Base-by-base conservation (phyloP, 345 rosid genomes). In the Pistacia vera region DNA sequence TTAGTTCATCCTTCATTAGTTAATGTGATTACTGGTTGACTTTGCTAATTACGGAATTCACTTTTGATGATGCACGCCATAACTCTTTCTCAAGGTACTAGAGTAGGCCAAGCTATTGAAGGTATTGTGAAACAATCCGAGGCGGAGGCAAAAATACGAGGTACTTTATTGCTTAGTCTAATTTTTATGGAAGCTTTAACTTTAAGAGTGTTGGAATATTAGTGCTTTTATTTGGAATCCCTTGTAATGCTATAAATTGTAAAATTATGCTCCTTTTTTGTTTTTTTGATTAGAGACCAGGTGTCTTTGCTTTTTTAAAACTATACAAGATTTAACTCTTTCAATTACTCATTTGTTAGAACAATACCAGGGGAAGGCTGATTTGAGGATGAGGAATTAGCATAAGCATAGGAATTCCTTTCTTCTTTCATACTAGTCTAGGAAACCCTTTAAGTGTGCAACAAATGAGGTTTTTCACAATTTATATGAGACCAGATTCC, bases 191-290 rank as follows among this genome's bases (percentile, higher is more conserved):
- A 70, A 70, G 58, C 44, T 69, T 68, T 68, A 68, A 68, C 36
- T 38, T 58, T 75, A 58, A 59, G 49, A 25, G 2, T 58, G 18
- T 54, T 72, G 25, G 11, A 59, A 20, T 0, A 59, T 72, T 60
- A 12, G 4, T 66, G 28, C 61, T 73, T 44, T 59, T 72, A 72
- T 72, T 72, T 72, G 56, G 3, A 72, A 72, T 60, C 55, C 17
- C 18, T 60, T 72, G 67, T 59, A 60, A 46, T 20, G 20, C 67
- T 28, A 12, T 4, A 46, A 72, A 61, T 20, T 18, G 8, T 6
- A 56, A 18, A 17, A 22, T 7, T 2, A 56, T 6, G 46, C 8
- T 6, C 18, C 18, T 14, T 4, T 55, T 17, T 14, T 13, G 2
- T 55, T 25, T 25, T 25, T 56, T 20, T 56, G 5, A 1, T 56